Evolutionary conservation across 257 asterid species (phyloP).

Genomic region (Perilla frutescens): DNA sequence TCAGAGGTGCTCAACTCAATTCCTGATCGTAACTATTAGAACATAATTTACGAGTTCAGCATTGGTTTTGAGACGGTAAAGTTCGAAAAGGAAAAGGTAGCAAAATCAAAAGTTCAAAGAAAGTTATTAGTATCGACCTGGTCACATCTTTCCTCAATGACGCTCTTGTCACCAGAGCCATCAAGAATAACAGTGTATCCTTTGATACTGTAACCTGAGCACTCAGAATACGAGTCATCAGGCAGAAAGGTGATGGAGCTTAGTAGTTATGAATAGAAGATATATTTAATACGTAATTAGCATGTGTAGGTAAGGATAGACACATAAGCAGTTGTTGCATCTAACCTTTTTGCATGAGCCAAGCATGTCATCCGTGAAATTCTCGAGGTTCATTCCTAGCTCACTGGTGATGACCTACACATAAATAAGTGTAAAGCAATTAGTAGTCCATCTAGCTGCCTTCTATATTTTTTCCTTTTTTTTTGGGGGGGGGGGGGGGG

Average conservation of each 20-base stretch:
- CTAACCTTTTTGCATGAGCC: conserved; percentile 91
- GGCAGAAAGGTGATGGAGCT: background rate
- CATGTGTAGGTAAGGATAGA: too few species aligned
- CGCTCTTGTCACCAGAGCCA: conserved; percentile 84
- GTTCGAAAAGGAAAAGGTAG: background rate
- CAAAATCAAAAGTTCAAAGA: background rate
- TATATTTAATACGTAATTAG: background rate
- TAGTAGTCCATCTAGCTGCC: conserved; percentile 14
- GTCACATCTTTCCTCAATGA: conserved; percentile 87
- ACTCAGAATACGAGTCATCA: background rate
- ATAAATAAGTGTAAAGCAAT: conserved; percentile 16
- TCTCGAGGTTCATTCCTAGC: conserved; percentile 82
- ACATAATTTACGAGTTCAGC: conserved; percentile 13
- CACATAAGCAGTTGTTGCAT: background rate
- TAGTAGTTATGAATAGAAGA: background rate
- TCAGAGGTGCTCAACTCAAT: conserved; percentile 71
- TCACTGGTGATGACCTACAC: conserved; percentile 83
- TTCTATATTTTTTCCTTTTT: background rate
- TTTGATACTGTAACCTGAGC: conserved; percentile 83
- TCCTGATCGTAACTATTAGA: conserved; percentile 60
- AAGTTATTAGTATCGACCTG: conserved; percentile 52
- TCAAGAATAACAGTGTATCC: conserved; percentile 89
- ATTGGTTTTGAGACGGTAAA: background rate
- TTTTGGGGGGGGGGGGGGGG: background rate
- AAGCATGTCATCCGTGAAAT: conserved; percentile 74